Evolutionary conservation across 2,329 filamentous ascomycete genomes (phyloP).

Genomic region (Colletotrichum destructivum): DNA sequence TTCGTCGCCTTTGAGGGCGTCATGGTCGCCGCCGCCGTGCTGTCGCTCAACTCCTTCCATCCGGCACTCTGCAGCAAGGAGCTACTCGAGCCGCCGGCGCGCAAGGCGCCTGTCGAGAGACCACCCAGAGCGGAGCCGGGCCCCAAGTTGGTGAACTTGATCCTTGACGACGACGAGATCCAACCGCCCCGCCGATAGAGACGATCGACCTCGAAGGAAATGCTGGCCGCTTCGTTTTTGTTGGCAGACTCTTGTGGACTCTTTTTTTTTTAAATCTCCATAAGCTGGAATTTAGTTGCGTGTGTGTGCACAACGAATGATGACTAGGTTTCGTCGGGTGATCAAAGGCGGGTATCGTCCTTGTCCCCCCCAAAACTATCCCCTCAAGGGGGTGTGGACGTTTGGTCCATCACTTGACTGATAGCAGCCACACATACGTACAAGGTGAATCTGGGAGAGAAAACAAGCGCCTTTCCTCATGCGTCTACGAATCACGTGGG

Average conservation of each 20-base stretch:
- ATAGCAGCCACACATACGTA: not conserved
- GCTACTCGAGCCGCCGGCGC: conserved; percentile 46
- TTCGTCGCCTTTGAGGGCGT: conserved; percentile 73
- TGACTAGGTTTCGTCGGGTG: not conserved
- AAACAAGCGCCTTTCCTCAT: not conserved
- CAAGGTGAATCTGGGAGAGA: no score
- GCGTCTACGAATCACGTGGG: not conserved
- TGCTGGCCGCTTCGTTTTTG: not conserved
- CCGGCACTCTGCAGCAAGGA: conserved; percentile 52
- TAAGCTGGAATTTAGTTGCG: no score
- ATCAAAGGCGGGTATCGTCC: not conserved
- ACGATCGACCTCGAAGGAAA: not conserved
- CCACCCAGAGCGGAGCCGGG: not conserved
- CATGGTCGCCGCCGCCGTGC: conserved; percentile 64
- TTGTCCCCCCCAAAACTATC: not conserved
- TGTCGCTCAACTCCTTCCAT: conserved; percentile 62
- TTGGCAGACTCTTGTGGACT: not conserved
- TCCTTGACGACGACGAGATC: not conserved
- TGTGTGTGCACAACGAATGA: not conserved
- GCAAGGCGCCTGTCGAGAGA: not conserved
- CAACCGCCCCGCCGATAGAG: not conserved
- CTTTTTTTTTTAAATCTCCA: no score
- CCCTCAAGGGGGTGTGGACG: no score
- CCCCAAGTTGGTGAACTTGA: conserved; percentile 40
- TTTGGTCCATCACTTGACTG: not conserved